Percentiles rank a stretch among this genome's conserved stretches.
Evolutionary conservation across 192 early-diverging fungal genomes (phyloP).

Genomic region (Coemansia sp.): DNA sequence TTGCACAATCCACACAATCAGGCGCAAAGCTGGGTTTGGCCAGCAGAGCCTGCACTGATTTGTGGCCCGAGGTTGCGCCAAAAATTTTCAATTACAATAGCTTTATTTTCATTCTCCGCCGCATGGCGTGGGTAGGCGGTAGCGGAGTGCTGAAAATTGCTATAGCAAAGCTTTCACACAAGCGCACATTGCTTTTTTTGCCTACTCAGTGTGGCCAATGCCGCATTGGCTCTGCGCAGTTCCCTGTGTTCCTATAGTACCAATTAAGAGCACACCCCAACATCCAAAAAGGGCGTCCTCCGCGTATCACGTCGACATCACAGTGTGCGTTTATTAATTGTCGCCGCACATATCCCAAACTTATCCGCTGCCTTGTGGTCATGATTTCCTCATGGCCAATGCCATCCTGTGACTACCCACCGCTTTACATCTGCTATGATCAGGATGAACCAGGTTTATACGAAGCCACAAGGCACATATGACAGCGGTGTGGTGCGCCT

Average conservation of each 20-base stretch:
- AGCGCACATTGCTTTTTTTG: neutral
- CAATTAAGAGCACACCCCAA: neutral
- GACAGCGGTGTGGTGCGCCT: neutral
- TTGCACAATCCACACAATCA: neutral
- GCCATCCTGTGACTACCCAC: neutral
- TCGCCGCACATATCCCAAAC: conserved; percentile 5
- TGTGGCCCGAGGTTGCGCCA: neutral
- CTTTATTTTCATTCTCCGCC: neutral
- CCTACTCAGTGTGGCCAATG: neutral
- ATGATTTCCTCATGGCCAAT: neutral
- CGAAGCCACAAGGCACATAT: neutral
- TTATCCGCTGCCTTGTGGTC: conserved; percentile 1
- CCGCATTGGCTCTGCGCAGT: neutral
- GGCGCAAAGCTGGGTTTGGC: neutral
- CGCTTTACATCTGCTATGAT: neutral
- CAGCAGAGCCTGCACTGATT: neutral
- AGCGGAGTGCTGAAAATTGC: neutral
- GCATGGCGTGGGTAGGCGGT: neutral
- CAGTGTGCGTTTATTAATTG: conserved; percentile 5
- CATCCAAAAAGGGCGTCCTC: neutral
- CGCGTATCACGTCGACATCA: conserved; percentile 3
- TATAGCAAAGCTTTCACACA: neutral
- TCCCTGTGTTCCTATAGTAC: neutral
- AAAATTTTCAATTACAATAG: neutral
- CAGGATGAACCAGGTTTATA: neutral